These are phyloP conservation scores for Venturia pyrina DNA, from an alignment of 2,329 filamentous ascomycete genomes.

Conservation along the genomic window DNA sequence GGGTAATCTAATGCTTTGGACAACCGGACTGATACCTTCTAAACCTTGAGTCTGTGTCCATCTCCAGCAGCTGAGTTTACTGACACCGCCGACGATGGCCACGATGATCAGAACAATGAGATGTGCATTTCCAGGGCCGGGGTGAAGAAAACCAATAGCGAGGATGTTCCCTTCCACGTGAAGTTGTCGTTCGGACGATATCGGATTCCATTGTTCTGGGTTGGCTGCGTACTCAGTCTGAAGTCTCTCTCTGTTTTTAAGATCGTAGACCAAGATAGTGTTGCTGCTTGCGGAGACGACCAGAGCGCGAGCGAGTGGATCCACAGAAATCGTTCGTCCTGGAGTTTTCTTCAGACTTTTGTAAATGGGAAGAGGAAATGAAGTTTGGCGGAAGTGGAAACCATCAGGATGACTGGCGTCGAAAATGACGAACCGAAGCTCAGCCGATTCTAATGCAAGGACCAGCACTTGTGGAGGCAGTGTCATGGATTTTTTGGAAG, in stretches of 20 bases:
- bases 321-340: constrained; percentile 62
- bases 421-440: constrained; percentile 64
- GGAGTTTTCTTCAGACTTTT: constrained; percentile 43
- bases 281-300: constrained; percentile 63
- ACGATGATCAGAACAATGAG: constrained; percentile 55
- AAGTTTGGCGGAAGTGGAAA: constrained; percentile 52
- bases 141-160: constrained; percentile 77
- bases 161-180: constrained; percentile 63
- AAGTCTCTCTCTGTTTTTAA: constrained; percentile 48
- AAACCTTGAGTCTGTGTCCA: constrained; percentile 31
- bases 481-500: constrained; percentile 6
- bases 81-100: not conserved
- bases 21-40: not conserved
- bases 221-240: constrained; percentile 37
- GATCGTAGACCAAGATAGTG: constrained; percentile 60
- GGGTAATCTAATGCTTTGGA: not conserved
- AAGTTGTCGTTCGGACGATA: constrained; percentile 42
- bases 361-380: constrained; percentile 49
- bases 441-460: constrained; percentile 62
- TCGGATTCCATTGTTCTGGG: constrained; percentile 44
- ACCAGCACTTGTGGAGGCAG: constrained; percentile 73
- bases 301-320: constrained; percentile 56
- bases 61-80: constrained; percentile 34
- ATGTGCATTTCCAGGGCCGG: constrained; percentile 53
- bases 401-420: constrained; percentile 30